Evolutionary conservation across 495 filamentous ascomycete genomes (phyloP), one percentile per base, ranked within the genome.

Genomic region (Talaromyces borbonicus): DNA sequence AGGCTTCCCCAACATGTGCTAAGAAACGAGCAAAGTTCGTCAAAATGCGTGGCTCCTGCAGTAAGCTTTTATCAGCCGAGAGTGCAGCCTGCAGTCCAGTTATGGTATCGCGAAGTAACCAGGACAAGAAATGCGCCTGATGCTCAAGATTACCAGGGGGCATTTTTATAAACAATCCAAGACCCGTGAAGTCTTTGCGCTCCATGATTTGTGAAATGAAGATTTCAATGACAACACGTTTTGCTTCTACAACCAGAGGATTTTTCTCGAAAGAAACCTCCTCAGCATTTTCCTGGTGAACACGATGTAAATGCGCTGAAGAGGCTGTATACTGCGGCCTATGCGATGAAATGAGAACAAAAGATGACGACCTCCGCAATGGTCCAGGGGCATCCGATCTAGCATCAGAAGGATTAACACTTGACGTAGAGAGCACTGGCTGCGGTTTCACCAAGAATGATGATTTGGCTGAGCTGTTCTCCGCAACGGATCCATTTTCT

Each of bases 101-200:
- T 33, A 97, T 71, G 7, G 84, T 78, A 44, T 81, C 83, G 25
- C 78, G 76, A 12, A 96, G 69, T 9, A 97, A 60, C 64, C 90
- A 96, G 0, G 93, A 93, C 59, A 90, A 86, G 55, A 97, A 95
- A 58, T 86, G 90, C 4, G 89, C 88, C 51, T 95, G 89, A 52
- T 96, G 85, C 55, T 96, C 90, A 54, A 87, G 75, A 56, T 90
- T 94, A 1, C 90, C 88, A 4, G 92, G 84, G 2, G 92, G 92
- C 1, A 89, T 79, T 58, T 92, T 94, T n/a, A 86, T 65, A 54
- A 86, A 92, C 22, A 97, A 64, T 0, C 86, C 86, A 43, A 98
- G 83, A 2, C 93, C 90, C 2, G 84, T 71, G 55, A 96, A 98
- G 22, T 98, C 89, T 59, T 94, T 90, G 25, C 85, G 79, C 26